These are phyloP conservation scores for Stephania japonica DNA, from an alignment of 164 flowering plant genomes.

Conservation along the genomic window DNA sequence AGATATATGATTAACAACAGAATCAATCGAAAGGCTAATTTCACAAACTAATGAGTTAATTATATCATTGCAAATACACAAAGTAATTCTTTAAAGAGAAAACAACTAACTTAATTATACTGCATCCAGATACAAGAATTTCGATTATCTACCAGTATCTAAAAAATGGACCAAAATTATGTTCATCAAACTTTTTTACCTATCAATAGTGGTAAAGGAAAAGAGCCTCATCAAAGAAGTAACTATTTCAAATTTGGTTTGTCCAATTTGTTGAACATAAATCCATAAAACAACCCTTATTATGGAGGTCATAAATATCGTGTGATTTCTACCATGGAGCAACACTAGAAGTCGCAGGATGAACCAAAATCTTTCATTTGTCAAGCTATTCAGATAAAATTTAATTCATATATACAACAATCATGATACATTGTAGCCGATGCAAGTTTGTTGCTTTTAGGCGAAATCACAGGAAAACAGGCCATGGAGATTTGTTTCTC, in stretches of 20 bases:
- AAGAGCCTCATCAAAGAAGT: background rate
- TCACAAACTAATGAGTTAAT: too few relatives aligned
- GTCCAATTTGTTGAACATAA: background rate
- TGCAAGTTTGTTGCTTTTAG: background rate
- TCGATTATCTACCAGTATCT: background rate
- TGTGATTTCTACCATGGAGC: background rate
- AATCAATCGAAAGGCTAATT: background rate
- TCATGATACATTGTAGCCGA: background rate
- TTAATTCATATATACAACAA: background rate
- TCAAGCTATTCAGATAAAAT: background rate
- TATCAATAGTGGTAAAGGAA: background rate
- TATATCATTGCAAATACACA: too few relatives aligned
- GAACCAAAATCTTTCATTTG: background rate
- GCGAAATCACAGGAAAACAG: background rate
- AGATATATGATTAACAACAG: background rate
- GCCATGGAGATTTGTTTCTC: background rate
- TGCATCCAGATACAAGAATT: background rate
- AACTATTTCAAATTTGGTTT: background rate
- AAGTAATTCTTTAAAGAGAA: too few relatives aligned
- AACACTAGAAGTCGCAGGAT: background rate
- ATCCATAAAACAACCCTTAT: background rate
- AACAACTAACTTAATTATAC: background rate
- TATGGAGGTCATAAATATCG: background rate
- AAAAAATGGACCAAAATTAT: too few relatives aligned
- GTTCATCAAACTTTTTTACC: too few relatives aligned